A percentile compares a stretch with the other conserved stretches of the same genome.
Evolutionary conservation across 495 filamentous ascomycete genomes (phyloP).

Genomic region (Penicillium pulvis): DNA sequence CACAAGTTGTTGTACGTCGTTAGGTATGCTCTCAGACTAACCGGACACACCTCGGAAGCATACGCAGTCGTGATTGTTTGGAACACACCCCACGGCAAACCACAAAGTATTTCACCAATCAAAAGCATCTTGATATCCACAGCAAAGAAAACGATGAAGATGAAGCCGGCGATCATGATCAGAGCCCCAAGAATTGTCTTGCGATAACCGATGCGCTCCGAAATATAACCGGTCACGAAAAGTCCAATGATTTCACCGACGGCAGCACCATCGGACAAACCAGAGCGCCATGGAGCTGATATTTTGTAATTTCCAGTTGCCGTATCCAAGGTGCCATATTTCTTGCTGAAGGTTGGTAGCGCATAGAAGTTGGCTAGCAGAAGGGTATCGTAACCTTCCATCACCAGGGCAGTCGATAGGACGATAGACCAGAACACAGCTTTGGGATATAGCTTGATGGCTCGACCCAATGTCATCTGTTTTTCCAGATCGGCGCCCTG

Average conservation of each 20-base stretch:
- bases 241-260: conserved; percentile 76
- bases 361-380: conserved; percentile 55
- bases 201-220: conserved; percentile 72
- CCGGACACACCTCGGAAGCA: conserved; percentile 76
- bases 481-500: background rate
- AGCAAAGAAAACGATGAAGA: conserved; percentile 75
- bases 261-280: conserved; percentile 67
- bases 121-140: conserved; percentile 67
- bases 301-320: conserved; percentile 63
- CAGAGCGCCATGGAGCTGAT: conserved; percentile 72
- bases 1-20: conserved; percentile 84
- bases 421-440: conserved; percentile 56
- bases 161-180: conserved; percentile 68
- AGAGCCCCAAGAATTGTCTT: conserved; percentile 72
- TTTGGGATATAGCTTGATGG: conserved; percentile 56
- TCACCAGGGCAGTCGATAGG: conserved; percentile 55
- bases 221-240: conserved; percentile 73
- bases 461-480: background rate
- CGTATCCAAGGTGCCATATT: conserved; percentile 61
- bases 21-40: conserved; percentile 69
- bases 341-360: conserved; percentile 60
- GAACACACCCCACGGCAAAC: conserved; percentile 82
- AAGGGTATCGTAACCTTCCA: conserved; percentile 61
- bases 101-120: conserved; percentile 75
- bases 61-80: conserved; percentile 80